Percentiles rank a stretch among this genome's conserved stretches.
Conservation (phyloP, 805 yeast genomes). For the Lachancea nothofagi region DNA sequence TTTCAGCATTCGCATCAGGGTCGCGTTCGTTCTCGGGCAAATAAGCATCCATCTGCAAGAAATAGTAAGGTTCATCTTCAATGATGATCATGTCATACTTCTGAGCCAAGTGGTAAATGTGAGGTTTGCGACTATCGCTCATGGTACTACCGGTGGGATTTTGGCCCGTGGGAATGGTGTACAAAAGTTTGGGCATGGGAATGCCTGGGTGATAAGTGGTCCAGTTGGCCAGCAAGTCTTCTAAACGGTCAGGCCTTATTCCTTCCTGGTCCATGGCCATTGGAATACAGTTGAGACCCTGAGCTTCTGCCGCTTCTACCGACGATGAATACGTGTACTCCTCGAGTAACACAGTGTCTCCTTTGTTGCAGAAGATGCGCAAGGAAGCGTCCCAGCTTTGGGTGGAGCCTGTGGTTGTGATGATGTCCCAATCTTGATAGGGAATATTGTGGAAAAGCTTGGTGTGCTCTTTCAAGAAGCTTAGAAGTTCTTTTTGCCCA, state of each 20-base stretch:
- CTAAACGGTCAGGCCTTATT: slow-evolving; percentile 60
- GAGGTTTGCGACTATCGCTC: slow-evolving; percentile 60
- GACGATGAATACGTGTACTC: slow-evolving; percentile 75
- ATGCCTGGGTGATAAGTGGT: slow-evolving; percentile 36
- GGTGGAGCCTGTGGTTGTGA: slow-evolving; percentile 72
- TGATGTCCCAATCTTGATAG: slow-evolving; percentile 60
- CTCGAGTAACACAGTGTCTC: slow-evolving; percentile 71
- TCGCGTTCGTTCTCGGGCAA: slow-evolving; percentile 35
- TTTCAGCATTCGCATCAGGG: background rate
- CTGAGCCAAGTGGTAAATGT: slow-evolving; percentile 63
- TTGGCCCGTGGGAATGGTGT: slow-evolving; percentile 88
- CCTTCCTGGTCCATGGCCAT: slow-evolving; percentile 71
- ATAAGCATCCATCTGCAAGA: slow-evolving; percentile 82
- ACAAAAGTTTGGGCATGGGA: slow-evolving; percentile 70
- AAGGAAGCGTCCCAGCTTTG: slow-evolving; percentile 73
- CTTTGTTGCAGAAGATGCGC: slow-evolving; percentile 63
- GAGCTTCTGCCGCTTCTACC: slow-evolving; percentile 64
- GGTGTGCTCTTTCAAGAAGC: slow-evolving; percentile 57
- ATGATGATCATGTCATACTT: slow-evolving; percentile 73
- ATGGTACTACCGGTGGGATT: slow-evolving; percentile 90
- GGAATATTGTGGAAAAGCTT: slow-evolving; percentile 27
- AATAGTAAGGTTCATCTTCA: slow-evolving; percentile 95
- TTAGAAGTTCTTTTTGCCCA: slow-evolving; percentile 55
- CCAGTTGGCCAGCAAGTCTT: slow-evolving; percentile 56
- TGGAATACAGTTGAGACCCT: slow-evolving; percentile 57